Base-by-base conservation (phyloP, 192 early-diverging fungal genomes). In the Backusella luteola region DNA sequence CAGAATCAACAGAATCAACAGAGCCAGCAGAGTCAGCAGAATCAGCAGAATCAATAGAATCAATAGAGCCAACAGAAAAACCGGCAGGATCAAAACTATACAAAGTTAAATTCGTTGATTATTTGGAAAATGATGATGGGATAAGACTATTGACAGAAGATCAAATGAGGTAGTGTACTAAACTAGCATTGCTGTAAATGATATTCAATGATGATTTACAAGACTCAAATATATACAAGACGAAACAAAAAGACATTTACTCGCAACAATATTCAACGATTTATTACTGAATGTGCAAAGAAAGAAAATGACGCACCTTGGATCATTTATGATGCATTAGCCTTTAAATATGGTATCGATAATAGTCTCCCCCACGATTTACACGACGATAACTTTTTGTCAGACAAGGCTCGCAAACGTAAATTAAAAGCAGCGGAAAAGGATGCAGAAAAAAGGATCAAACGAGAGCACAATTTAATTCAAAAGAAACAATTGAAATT, bases 291-390 rank as follows among this genome's bases (percentile, higher is more conserved):
- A 46, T 89, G 86, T 59, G 85, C 84, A 5, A 83, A 82, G 17
- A 92, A 87, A 69, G 94, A 94, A 49, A 80, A 72, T n/a, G 92
- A 87, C n/a, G 86, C 92, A n/a, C 92, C 93, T 2, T 93, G 91
- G 90, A 34, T 91, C 12, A 84, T 95, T 26, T 86, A 89, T 83
- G 92, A 91, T 75, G 23, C 19, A 46, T 32, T 71, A 9, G 44
- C 42, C 0, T 6, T 11, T 12, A 49, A 7, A 14, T 71, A 71
- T 32, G 82, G 76, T 21, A 80, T 91, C 8, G 73, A 75, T 7
- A 82, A 79, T 3, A 82, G 73, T 2, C 44, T 87, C 8, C 88
- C 88, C 29, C 66, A 73, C 7, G 80, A 87, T 68, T 76, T 89
- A 11, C 79, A 85, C 36, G 69, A 75, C 21, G 82, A 49, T 15